These are phyloP conservation scores for Cucumis cinereus DNA, from an alignment of 306 rosid species.

Conservation along the genomic window DNA sequence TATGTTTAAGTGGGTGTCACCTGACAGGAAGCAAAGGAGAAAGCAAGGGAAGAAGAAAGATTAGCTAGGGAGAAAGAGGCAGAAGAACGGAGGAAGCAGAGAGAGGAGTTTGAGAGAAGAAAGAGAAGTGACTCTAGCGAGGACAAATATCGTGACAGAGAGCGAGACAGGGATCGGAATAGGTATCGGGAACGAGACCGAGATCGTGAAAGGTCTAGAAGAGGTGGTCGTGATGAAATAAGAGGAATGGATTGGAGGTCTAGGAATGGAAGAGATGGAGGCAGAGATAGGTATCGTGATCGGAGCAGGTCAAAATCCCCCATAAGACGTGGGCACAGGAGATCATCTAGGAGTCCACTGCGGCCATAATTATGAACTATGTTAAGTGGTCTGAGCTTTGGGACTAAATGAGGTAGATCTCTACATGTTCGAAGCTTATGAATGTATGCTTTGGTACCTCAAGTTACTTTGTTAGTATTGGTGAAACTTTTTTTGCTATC, in stretches of 20 bases:
- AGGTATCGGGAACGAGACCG: slow-evolving; percentile 61
- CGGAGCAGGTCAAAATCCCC: slow-evolving; percentile 94
- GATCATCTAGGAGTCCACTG: slow-evolving; percentile 72
- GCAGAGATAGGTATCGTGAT: slow-evolving; percentile 61
- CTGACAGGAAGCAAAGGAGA: slow-evolving; percentile 71
- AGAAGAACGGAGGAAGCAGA: slow-evolving; percentile 73
- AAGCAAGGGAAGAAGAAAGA: slow-evolving; percentile 75
- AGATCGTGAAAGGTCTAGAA: slow-evolving; percentile 62
- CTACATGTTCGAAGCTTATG: slow-evolving; percentile 56
- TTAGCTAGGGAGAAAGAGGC: slow-evolving; percentile 74
- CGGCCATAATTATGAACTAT: slow-evolving; percentile 50
- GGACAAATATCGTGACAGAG: slow-evolving; percentile 57
- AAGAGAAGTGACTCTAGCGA: slow-evolving; percentile 68
- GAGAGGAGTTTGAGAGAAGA: slow-evolving; percentile 63
- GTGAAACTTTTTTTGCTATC: slow-evolving; percentile 61
- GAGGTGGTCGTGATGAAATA: slow-evolving; percentile 61
- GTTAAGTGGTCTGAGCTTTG: slow-evolving; percentile 69
- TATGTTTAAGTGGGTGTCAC: background rate
- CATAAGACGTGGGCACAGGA: slow-evolving; percentile 46
- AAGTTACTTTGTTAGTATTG: slow-evolving; percentile 49
- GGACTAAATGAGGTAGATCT: slow-evolving; percentile 83
- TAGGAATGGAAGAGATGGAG: slow-evolving; percentile 78
- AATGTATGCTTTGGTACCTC: slow-evolving; percentile 49
- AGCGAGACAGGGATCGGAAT: slow-evolving; percentile 60
- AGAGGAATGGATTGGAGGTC: slow-evolving; percentile 61